These are phyloP conservation scores for Ustilago nuda DNA, from an alignment of 1,284 basidiomycete species.

Conservation along the genomic window DNA sequence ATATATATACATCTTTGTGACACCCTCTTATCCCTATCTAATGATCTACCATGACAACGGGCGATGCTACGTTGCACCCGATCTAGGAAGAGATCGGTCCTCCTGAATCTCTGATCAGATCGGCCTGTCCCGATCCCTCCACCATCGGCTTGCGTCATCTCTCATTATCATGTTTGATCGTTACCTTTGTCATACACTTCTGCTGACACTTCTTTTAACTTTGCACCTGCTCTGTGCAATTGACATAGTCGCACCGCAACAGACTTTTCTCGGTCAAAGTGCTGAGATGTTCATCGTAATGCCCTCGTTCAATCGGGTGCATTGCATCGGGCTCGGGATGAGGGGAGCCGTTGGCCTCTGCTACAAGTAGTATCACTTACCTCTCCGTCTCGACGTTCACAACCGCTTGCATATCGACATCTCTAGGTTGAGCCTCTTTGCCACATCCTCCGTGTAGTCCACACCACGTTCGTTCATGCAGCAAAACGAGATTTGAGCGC, in stretches of 20 bases:
- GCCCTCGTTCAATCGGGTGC: background rate
- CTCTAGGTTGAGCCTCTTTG: slow-evolving; percentile 31
- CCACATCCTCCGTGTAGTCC: slow-evolving; percentile 26
- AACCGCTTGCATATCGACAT: slow-evolving; percentile 33
- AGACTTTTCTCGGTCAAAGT: background rate
- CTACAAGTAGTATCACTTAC: background rate
- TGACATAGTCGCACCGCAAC: background rate
- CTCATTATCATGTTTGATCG: no score
- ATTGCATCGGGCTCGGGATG: background rate
- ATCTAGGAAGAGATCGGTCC: no score
- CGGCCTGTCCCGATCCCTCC: no score
- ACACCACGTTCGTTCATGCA: slow-evolving; percentile 16
- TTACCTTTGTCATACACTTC: no score
- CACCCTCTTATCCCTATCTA: no score
- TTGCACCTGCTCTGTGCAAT: background rate
- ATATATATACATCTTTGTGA: no score
- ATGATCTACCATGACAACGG: no score
- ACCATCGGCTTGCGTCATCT: no score
- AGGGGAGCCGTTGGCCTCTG: background rate
- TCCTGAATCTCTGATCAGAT: no score
- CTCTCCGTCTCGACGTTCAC: background rate
- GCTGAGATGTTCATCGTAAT: no score
- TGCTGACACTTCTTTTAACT: no score
- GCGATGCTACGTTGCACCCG: no score
- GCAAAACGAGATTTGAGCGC: slow-evolving; percentile 28